A percentile compares a stretch with the other conserved stretches of the same genome.
Conservation (phyloP, 208 protist genomes). For the Leishmania braziliensis region DNA sequence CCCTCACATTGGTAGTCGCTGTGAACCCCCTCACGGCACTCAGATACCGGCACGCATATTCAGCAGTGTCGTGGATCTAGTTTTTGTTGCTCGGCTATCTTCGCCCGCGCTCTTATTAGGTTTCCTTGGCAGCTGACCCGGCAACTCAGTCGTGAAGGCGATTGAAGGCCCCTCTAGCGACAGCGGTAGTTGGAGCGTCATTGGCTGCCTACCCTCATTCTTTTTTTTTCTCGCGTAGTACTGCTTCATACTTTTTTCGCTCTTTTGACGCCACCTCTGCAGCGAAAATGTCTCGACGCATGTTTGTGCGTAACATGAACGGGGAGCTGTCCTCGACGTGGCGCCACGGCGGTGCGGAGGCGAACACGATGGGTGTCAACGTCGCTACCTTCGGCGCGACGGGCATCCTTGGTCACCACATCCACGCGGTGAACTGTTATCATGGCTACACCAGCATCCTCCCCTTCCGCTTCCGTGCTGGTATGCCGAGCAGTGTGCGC, state of each 20-base stretch:
- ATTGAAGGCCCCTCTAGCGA: neutral
- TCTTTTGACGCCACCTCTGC: neutral
- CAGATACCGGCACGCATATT: neutral
- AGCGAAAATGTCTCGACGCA: conserved; percentile 74
- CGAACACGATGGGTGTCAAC: conserved; percentile 86
- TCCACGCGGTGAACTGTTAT: conserved; percentile 69
- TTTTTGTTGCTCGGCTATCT: no score
- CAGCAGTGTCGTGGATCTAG: neutral
- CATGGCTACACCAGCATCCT: conserved; percentile 89
- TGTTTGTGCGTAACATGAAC: conserved; percentile 89
- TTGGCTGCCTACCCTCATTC: neutral
- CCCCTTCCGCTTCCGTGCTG: conserved; percentile 86
- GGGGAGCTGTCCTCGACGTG: conserved; percentile 86
- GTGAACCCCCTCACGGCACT: neutral
- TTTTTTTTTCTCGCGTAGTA: neutral
- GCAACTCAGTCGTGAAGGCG: neutral
- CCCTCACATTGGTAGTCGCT: neutral
- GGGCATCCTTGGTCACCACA: conserved; percentile 78
- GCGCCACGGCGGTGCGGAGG: conserved; percentile 74
- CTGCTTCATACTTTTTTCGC: neutral
- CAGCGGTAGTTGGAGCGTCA: neutral
- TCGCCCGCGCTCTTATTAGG: neutral
- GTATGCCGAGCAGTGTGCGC: conserved; percentile 79
- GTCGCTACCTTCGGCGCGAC: conserved; percentile 86
- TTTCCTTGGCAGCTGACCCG: neutral